Base-by-base conservation (phyloP, 306 rosid species). In the Cyamopsis tetragonoloba region DNA sequence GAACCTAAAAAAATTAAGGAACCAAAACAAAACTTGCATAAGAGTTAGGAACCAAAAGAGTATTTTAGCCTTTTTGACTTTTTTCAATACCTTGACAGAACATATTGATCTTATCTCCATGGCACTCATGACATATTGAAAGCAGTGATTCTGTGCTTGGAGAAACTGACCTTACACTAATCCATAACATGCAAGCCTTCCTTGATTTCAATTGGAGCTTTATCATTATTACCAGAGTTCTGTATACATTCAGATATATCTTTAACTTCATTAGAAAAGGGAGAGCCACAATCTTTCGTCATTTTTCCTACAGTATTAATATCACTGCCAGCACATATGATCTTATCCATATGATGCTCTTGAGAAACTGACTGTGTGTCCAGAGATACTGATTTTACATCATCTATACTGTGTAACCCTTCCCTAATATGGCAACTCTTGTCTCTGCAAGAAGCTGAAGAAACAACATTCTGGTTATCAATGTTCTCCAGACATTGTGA, bases 221-320 rank as follows among this genome's bases (percentile, higher is more conserved):
- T 62, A 62, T 57, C 77, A 78, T 11, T n/a, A 78, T 11, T n/a
- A 65, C 62, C 51, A 7, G 67, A 27, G 20, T 51, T 68, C 27
- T 31, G 58, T n/a, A 42, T 24, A 62, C 62, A 50, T 34, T 48
- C 74, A 22, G 69, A 69, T 27, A 56, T 73, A 18, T 72, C 62
- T 41, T 67, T 66, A 70, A 42, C 44, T 67, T 64, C 71, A 64
- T 17, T 68, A 30, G 65, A 42, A 35, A 13, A 22, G 27, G 60
- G 39, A 13, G 28, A 56, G 44, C 17, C 11, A 7, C 18, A 56
- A 19, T 27, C 12, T 11, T 62, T 65, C 22, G 10, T 13, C 32
- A 18, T 20, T 13, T 51, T 68, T 64, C 19, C 62, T 34, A 15
- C 44, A 5, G 39, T 11, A 23, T 43, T 57, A 7, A 30, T 27